A percentile compares a stretch with the other conserved stretches of the same genome.
Conservation (phyloP, 2,329 filamentous ascomycete genomes). For the Colletotrichum sansevieriae region DNA sequence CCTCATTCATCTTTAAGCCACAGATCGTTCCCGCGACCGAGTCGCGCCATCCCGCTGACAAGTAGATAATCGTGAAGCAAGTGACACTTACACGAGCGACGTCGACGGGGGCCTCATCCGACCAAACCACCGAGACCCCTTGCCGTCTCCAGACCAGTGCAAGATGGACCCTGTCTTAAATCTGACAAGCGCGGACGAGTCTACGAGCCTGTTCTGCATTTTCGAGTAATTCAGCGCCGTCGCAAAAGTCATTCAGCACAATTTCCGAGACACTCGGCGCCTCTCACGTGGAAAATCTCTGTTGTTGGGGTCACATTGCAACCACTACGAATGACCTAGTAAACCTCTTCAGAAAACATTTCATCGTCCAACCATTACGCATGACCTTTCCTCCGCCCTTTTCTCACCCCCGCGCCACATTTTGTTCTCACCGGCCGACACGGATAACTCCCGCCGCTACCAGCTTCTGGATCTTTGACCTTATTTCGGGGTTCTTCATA, state of each 20-base stretch:
- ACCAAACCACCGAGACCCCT: constrained; percentile 10
- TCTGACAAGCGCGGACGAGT: background rate
- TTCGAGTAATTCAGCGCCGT: background rate
- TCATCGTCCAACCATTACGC: constrained; percentile 42
- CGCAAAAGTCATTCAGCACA: constrained; percentile 29
- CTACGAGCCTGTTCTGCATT: rapidly evolving
- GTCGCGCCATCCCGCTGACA: constrained; percentile 8
- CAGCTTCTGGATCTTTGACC: constrained; percentile 92
- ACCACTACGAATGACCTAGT: constrained; percentile 41
- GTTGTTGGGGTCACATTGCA: constrained; percentile 40
- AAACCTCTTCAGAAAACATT: constrained; percentile 25
- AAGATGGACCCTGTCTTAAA: constrained; percentile 12
- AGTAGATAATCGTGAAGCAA: constrained; percentile 14
- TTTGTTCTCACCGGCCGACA: constrained; percentile 64
- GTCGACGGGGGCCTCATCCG: constrained; percentile 10
- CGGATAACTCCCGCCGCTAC: constrained; percentile 93
- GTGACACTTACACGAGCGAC: constrained; percentile 38
- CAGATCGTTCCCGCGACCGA: background rate
- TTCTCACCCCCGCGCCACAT: background rate
- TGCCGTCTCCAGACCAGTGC: constrained; percentile 3
- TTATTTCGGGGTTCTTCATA: constrained; percentile 91
- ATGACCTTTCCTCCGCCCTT: constrained; percentile 33
- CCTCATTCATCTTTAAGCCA: constrained; percentile 15
- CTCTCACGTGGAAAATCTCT: constrained; percentile 37
- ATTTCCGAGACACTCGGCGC: background rate